Evolutionary conservation across 768 basidiomycete species (phyloP), one percentile per base, ranked within the genome.

Genomic region (Terana coerulea): DNA sequence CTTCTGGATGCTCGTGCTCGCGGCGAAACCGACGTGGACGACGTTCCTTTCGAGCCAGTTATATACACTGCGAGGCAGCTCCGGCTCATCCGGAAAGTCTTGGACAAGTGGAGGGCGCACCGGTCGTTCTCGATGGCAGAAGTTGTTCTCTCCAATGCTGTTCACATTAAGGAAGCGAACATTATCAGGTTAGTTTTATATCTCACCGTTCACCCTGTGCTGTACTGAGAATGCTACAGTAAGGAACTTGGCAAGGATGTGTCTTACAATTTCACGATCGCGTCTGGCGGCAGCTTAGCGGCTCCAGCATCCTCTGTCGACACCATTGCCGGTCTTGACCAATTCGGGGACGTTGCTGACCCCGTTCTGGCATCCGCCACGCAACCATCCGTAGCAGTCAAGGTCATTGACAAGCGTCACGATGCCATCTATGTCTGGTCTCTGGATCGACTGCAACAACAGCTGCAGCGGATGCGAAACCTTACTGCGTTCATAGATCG

Each of bases 91-190:
- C 79, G 86, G 61, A 88, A 85, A 64, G 89, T 88, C 8, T 66
- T 98, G 58, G 84, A 86, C 56, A 83, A 79, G 59, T 99, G 95
- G 95, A 78, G 90, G 57, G 77, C 83, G 0, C 85, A 91, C 68
- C 75, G 88, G 21, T 79, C 87, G 6, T 94, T 97, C 64, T 88
- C 86, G 0, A 95, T 98, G 91, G 91, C 95, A 1, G 95, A 98
- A 69, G 74, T 79, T 25, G 83, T 94, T 21, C 72, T 98, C 46
- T 84, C 87, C 5, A 86, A 80, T 64, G 95, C 95, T 9, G 85
- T 94, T 1, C 65, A 86, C 49, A 74, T 98, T 34, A 95, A 97
- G 68, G 97, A 99, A 69, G 95, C 93, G 5, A 98, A 97, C 67
- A 77, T 98, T 40, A 88, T 97, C 60, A 92, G 90, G 88, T 86